These are phyloP conservation scores for Erucastrum elatum DNA, from an alignment of 345 rosid genomes.

Conservation along the genomic window DNA sequence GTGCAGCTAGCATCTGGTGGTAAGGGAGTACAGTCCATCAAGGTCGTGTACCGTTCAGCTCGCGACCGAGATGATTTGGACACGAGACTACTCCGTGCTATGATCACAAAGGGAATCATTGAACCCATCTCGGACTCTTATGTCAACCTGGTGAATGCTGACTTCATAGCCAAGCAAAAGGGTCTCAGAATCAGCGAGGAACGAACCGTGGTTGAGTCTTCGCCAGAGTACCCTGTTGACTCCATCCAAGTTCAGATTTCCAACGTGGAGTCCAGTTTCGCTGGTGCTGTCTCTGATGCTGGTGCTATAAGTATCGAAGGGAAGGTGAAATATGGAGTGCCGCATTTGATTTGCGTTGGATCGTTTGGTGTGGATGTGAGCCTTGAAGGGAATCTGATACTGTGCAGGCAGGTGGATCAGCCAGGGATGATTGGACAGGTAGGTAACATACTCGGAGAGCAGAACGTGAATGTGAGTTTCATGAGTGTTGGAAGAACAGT, in stretches of 20 bases:
- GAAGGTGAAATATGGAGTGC: constrained; percentile 64
- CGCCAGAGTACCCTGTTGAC: constrained; percentile 60
- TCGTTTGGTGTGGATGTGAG: constrained; percentile 71
- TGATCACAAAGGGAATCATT: constrained; percentile 83
- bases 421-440: constrained; percentile 87
- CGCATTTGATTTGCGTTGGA: constrained; percentile 64
- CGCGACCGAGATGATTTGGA: constrained; percentile 74
- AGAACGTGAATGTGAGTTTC: constrained; percentile 74
- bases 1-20: constrained; percentile 81
- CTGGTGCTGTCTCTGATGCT: constrained; percentile 56
- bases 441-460: constrained; percentile 70
- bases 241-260: constrained; percentile 65
- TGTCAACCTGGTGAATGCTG: constrained; percentile 84
- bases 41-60: constrained; percentile 58
- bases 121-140: constrained; percentile 70
- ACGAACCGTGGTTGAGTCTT: constrained; percentile 51
- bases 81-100: constrained; percentile 82
- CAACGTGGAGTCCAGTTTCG: constrained; percentile 66
- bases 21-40: constrained; percentile 60
- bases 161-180: constrained; percentile 79
- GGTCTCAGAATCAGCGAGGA: constrained; percentile 79
- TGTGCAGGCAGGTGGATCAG: constrained; percentile 80
- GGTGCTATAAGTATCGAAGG: constrained; percentile 77
- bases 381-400: constrained; percentile 72
- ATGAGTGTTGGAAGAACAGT: constrained; percentile 84